Percentiles rank a stretch among this genome's conserved stretches.
Evolutionary conservation across 441 rosid genomes (phyloP).

Genomic region (Aleurites moluccanus): DNA sequence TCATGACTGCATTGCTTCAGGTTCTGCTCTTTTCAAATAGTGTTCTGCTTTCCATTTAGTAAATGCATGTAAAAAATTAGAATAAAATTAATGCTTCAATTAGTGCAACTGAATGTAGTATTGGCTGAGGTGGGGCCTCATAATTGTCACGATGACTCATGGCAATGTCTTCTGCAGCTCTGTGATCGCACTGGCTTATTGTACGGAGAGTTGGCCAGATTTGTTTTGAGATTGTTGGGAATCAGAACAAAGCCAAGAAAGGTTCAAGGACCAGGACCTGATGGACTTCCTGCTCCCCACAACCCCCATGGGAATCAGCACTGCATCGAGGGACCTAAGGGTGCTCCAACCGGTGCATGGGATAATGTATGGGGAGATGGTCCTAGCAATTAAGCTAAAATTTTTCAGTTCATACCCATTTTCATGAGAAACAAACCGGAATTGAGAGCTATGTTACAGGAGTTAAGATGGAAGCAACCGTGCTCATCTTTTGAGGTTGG

Average conservation of each 20-base stretch:
- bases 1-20: constrained; percentile 98
- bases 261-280: constrained; percentile 61
- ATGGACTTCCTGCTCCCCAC: constrained; percentile 58
- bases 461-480: constrained; percentile 10
- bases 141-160: not conserved
- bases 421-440: constrained; percentile 1
- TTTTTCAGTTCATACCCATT: not conserved
- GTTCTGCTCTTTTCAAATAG: constrained; percentile 30
- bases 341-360: constrained; percentile 72
- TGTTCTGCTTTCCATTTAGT: not conserved
- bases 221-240: constrained; percentile 83
- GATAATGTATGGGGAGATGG: constrained; percentile 81
- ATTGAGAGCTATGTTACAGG: constrained; percentile 2
- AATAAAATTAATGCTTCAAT: not conserved
- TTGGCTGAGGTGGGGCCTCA: not conserved
- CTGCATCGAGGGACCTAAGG: constrained; percentile 77
- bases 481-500: not conserved
- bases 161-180: constrained; percentile 51
- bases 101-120: not conserved
- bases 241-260: constrained; percentile 65
- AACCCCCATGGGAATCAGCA: constrained; percentile 60
- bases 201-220: constrained; percentile 95
- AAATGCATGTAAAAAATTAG: not conserved
- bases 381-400: constrained; percentile 30
- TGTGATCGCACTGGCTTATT: constrained; percentile 81